These are phyloP conservation scores for Globisporangium recalcitrans DNA, from an alignment of 352 stramenopile species.

Conservation along the genomic window DNA sequence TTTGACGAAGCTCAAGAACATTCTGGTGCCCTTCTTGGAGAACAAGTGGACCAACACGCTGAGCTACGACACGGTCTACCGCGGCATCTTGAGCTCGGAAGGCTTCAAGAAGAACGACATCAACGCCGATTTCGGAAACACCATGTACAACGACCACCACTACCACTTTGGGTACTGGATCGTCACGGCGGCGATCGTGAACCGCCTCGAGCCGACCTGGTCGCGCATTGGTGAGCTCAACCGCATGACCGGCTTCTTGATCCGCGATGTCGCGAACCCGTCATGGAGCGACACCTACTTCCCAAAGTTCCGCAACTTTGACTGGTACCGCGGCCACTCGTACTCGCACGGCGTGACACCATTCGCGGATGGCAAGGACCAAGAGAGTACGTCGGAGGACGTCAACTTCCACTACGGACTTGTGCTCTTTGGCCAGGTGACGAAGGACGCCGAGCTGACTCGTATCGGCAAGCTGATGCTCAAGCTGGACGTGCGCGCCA, in stretches of 20 bases:
- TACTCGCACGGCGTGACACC: slow-evolving; percentile 67
- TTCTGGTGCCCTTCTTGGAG: slow-evolving; percentile 49
- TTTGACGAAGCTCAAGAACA: slow-evolving; percentile 51
- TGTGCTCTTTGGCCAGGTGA: slow-evolving; percentile 42
- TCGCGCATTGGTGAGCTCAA: slow-evolving; percentile 42
- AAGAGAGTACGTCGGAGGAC: slow-evolving; percentile 70
- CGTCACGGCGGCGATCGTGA: slow-evolving; percentile 52
- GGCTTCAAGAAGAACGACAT: slow-evolving; percentile 50
- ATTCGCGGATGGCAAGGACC: slow-evolving; percentile 58
- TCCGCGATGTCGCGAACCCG: slow-evolving; percentile 53
- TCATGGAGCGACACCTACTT: slow-evolving; percentile 45
- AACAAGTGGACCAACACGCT: slow-evolving; percentile 67
- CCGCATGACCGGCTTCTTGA: slow-evolving; percentile 33
- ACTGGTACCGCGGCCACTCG: slow-evolving; percentile 67
- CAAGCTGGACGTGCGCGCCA: slow-evolving; percentile 38
- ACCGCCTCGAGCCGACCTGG: slow-evolving; percentile 67
- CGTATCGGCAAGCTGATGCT: slow-evolving; percentile 49
- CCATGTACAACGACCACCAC: slow-evolving; percentile 76
- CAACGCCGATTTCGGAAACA: slow-evolving; percentile 75
- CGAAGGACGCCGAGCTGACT: slow-evolving; percentile 32
- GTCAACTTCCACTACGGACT: slow-evolving; percentile 63
- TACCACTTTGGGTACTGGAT: slow-evolving; percentile 79
- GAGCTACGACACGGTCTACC: slow-evolving; percentile 55
- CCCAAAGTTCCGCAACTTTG: slow-evolving; percentile 60
- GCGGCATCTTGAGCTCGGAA: slow-evolving; percentile 60